Percentiles rank a stretch among this genome's conserved stretches.
Conservation (phyloP, 2,329 filamentous ascomycete genomes). For the Fusarium pilosicola region DNA sequence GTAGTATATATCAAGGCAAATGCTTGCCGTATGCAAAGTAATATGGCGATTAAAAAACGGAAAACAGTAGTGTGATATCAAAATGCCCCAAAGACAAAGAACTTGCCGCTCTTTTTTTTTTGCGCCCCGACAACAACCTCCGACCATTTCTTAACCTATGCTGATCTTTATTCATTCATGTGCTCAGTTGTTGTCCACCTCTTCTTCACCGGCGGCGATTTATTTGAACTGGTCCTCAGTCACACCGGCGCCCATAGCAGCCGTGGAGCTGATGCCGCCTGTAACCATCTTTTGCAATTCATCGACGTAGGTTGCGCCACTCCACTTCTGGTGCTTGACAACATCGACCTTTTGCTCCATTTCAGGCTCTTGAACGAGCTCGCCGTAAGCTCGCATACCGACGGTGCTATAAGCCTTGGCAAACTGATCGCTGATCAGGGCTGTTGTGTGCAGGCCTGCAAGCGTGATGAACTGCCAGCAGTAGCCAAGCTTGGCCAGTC, state of each 20-base stretch:
- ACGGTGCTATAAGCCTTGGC: constrained; percentile 80
- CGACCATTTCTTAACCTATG: not conserved
- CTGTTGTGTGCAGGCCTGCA: constrained; percentile 93
- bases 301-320: constrained; percentile 92
- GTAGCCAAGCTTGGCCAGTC: constrained; percentile 88
- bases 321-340: constrained; percentile 99
- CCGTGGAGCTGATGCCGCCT: constrained; percentile 89
- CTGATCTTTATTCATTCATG: not conserved
- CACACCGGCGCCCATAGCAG: constrained; percentile 96
- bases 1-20: constrained; percentile 6
- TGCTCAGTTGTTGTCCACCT: not conserved
- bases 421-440: constrained; percentile 91
- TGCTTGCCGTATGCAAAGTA: not conserved
- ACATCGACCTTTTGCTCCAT: constrained; percentile 92
- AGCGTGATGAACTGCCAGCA: constrained; percentile 99
- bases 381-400: constrained; percentile 96
- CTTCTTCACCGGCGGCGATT: not conserved
- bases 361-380: constrained; percentile 97
- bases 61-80: constrained; percentile 32
- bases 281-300: constrained; percentile 97
- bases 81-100: constrained; percentile 25
- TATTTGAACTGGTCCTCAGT: constrained; percentile 91
- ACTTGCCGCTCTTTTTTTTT: constrained; percentile 15
- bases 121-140: not conserved
- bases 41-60: constrained; percentile 9